These are phyloP conservation scores for Hebeloma cylindrosporum DNA, from an alignment of 768 basidiomycete genomes.

Conservation along the genomic window DNA sequence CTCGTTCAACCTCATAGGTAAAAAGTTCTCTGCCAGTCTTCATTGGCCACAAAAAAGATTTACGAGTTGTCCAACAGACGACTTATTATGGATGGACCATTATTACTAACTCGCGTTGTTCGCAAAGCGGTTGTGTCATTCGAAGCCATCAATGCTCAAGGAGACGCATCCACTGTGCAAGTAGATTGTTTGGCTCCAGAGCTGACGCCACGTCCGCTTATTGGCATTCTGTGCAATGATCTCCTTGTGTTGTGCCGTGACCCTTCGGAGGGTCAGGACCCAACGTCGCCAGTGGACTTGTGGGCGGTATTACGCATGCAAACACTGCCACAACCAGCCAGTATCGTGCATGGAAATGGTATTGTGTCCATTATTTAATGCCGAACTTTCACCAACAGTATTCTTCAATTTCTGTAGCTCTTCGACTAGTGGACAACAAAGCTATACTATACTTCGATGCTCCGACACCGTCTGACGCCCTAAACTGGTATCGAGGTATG, in stretches of 20 bases:
- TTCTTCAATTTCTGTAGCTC: constrained; percentile 43
- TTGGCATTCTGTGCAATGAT: constrained; percentile 91
- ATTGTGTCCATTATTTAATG: constrained; percentile 1
- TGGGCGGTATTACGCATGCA: constrained; percentile 98
- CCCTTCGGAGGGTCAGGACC: constrained; percentile 78
- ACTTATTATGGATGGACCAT: constrained; percentile 88
- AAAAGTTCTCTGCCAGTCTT: constrained; percentile 23
- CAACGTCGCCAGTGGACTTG: constrained; percentile 75
- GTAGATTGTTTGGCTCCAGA: constrained; percentile 91
- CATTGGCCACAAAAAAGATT: too few species aligned
- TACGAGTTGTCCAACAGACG: too few species aligned
- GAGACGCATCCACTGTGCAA: constrained; percentile 78
- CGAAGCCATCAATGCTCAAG: constrained; percentile 75
- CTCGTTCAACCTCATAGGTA: constrained; percentile 96
- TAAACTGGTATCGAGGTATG: constrained; percentile 85
- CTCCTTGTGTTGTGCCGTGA: constrained; percentile 90
- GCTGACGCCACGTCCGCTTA: constrained; percentile 71
- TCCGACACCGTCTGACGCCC: constrained; percentile 77
- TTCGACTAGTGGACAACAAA: constrained; percentile 90
- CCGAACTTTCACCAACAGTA: constrained; percentile 1
- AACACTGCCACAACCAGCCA: constrained; percentile 86
- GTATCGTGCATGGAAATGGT: constrained; percentile 88
- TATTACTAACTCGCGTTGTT: constrained; percentile 87
- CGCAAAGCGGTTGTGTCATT: constrained; percentile 81
- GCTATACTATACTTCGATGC: constrained; percentile 89